Base-by-base conservation (phyloP, 1,139 yeast species). In the Yarrowia galli region DNA sequence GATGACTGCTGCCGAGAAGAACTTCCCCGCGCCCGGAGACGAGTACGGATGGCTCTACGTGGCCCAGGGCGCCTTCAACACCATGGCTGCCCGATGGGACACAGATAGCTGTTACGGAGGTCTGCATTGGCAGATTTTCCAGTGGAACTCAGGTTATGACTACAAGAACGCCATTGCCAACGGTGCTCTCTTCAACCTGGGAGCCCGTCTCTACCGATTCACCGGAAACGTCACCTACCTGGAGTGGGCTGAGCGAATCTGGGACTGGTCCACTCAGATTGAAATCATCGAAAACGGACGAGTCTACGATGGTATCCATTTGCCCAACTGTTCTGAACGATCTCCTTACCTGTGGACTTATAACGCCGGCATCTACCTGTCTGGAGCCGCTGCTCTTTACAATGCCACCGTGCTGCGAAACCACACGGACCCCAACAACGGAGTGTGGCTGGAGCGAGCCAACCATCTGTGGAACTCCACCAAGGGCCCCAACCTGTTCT, bases 111-210 rank as follows among this genome's bases (percentile, higher is more conserved):
- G 97, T 78, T 81, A 80, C 58, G 97, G 97, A 51, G 97, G 97
- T 0, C 79, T 91, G 69, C 83, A 96, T 78, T 91, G 97, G 97
- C 97, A 91, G 80, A 90, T 89, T 72, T 88, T 87, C 80, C 83
- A 87, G 67, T 87, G 89, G 87, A 88, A 88, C 75, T 79, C 87
- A 5, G 96, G 97, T 66, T 91, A 88, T 76, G 84, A 86, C 74
- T 91, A 91, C 79, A 91, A 91, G 76, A 91, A 91, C 77, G 82
- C 92, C 36, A 89, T 91, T 69, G 85, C 93, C 36, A 91, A 89
- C 76, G 96, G 92, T 3, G 88, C 91, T 73, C 79, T 91, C 69
- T 91, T 91, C 83, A 87, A 88, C 73, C 77, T 91, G 67, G 91
- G 91, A 36, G 92, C 96, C 6, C 83, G 97, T 71, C 84, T 91